Evolutionary conservation across 1,139 yeast species (phyloP), one percentile per base, ranked within the genome.

Genomic region (Kodamaea arcana): DNA sequence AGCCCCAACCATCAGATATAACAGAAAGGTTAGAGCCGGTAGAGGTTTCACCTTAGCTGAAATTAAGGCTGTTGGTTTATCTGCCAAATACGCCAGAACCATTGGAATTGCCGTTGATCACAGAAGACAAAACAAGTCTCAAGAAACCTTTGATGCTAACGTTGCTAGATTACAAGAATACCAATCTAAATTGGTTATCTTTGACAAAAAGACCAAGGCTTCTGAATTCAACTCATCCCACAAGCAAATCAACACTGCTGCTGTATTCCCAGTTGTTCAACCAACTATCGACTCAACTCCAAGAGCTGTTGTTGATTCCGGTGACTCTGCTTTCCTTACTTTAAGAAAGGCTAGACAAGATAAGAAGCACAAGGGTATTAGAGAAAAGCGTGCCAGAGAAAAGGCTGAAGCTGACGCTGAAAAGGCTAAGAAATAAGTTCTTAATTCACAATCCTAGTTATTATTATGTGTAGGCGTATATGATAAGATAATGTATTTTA

Each of bases 11-110:
- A 74, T 87, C 78, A 86, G 79, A 76, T 92, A 92, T 90, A 92
- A 92, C 95, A 87, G 97, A 83, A 92, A 90, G 78, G 88, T 90
- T 58, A 88, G 98, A 81, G 95, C 96, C 62, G 98, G 98, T 74
- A 90, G 94, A 78, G 98, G 98, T 70, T 92, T 92, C 87, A 80
- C 97, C 58, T 80, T 90, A 58, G 94, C 94, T 68, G 98, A 92
- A 81, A 75, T 94, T 65, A 92, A 92, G 82, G 97, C 97, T 68
- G 97, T 87, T 66, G 96, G 96, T 64, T 80, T 87, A 62, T 74
- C 94, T 62, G 79, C 94, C 61, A 85, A 88, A 70, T 86, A 87
- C 77, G 98, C 98, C 65, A 87, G 95, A 82, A 83, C 97, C 65
- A 73, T 92, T 63, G 98, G 98, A 72, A 86, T 92, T 62, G 86